Conservation (phyloP, 371 early-diverging fungal genomes). For the Fennellomyces sp. region DNA sequence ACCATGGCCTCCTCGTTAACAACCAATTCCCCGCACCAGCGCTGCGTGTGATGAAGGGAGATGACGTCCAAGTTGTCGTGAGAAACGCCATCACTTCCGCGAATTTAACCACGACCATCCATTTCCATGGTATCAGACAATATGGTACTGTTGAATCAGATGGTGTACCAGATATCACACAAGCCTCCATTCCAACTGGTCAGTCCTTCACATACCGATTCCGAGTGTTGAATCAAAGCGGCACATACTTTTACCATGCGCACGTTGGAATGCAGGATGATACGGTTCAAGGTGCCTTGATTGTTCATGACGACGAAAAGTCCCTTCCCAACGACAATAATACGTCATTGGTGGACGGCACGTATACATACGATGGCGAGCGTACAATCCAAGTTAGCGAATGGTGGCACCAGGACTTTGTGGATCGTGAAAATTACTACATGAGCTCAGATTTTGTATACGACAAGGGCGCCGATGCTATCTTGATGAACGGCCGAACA, state of each 20-base stretch:
- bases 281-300: constrained; percentile 48
- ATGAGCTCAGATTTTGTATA: constrained; percentile 19
- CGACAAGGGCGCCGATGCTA: constrained; percentile 26
- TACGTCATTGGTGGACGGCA: constrained; percentile 13
- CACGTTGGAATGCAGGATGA: constrained; percentile 49
- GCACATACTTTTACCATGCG: constrained; percentile 61
- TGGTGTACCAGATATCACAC: constrained; percentile 66
- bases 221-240: constrained; percentile 35
- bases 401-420: constrained; percentile 42
- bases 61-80: constrained; percentile 36
- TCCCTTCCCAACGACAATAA: constrained; percentile 1
- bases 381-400: constrained; percentile 39
- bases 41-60: constrained; percentile 36
- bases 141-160: constrained; percentile 34
- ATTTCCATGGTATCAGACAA: constrained; percentile 50
- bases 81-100: constrained; percentile 18
- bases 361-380: constrained; percentile 49
- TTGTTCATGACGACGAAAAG: constrained; percentile 44
- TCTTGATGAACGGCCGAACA: constrained; percentile 35
- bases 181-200: constrained; percentile 54
- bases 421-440: constrained; percentile 19
- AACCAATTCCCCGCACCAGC: constrained; percentile 49
- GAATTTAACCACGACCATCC: constrained; percentile 26
- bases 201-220: constrained; percentile 48
- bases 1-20: constrained; percentile 29